Conservation (phyloP, 768 basidiomycete species). For the Collybia sordida region DNA sequence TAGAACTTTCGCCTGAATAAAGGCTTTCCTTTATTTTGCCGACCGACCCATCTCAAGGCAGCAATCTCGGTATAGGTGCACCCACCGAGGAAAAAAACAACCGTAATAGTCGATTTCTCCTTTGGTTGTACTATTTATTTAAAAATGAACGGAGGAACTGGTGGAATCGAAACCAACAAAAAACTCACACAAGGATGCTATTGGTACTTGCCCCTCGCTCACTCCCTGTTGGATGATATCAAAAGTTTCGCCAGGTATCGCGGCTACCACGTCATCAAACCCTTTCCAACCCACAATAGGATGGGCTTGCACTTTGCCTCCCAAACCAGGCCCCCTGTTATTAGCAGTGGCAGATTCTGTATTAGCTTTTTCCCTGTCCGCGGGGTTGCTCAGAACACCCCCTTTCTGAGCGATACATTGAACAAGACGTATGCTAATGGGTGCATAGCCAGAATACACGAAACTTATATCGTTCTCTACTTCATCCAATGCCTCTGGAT, state of each 20-base stretch:
- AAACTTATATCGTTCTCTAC: slow-evolving; percentile 94
- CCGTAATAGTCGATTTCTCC: slow-evolving; percentile 74
- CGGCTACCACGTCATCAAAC: slow-evolving; percentile 85
- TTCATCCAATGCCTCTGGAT: slow-evolving; percentile 70
- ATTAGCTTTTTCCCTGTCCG: slow-evolving; percentile 50
- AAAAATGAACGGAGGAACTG: slow-evolving; percentile 4
- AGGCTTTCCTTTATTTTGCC: slow-evolving; percentile 73
- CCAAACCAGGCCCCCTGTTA: slow-evolving; percentile 25
- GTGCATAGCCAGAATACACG: slow-evolving; percentile 96
- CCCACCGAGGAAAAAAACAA: slow-evolving; percentile 96
- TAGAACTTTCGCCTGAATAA: slow-evolving; percentile 13
- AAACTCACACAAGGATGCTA: slow-evolving; percentile 31
- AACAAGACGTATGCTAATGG: slow-evolving; percentile 86
- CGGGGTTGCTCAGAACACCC: slow-evolving; percentile 81
- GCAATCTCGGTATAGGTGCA: slow-evolving; percentile 98
- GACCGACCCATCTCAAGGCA: slow-evolving; percentile 88
- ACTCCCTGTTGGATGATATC: slow-evolving; percentile 62
- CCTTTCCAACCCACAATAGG: slow-evolving; percentile 97
- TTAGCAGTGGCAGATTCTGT: slow-evolving; percentile 24
- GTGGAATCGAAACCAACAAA: neutral
- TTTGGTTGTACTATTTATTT: slow-evolving; percentile 39
- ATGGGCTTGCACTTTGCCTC: slow-evolving; percentile 75
- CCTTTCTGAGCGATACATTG: slow-evolving; percentile 94
- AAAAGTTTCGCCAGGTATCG: slow-evolving; percentile 83
- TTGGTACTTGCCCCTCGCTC: slow-evolving; percentile 23